Evolutionary conservation across 2,329 filamentous ascomycete species (phyloP), one percentile per base, ranked within the genome.

Genomic region (Hawksworthiomyces lignivorus): DNA sequence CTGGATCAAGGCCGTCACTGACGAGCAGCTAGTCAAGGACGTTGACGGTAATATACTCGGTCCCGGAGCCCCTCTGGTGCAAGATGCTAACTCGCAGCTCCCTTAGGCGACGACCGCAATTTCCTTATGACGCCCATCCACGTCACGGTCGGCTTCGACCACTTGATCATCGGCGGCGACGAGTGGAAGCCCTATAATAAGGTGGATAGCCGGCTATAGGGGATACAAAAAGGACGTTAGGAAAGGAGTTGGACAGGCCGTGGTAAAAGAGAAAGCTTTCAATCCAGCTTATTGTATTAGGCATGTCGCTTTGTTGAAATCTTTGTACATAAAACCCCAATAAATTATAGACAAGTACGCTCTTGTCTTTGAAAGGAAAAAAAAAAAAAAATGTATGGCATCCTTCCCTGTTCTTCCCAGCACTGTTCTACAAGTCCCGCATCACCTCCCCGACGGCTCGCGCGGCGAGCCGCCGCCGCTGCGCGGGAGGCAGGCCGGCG

Each of bases 381-480:
- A n/a, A n/a, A n/a, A n/a, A n/a, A n/a, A n/a, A n/a, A n/a, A n/a
- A n/a, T n/a, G n/a, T n/a, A n/a, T 26, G 24, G 24, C 24, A 12
- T 26, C 24, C 24, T 10, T 9, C 18, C 15, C 12, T 36, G 19
- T 11, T 18, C 19, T 4, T 29, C 29, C 18, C n/a, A 8, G 18
- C n/a, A 30, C 10, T 26, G 8, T 26, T 12, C 14, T 31, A 75
- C 22, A 79, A 47, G 36, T 78, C 72, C 52, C 69, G 74, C 77
- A 84, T 82, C 24, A 82, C 73, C 52, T 83, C 77, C 11, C 65
- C 68, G 3, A 83, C 76, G 0, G 77, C 77, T 51, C 72, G 72
- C 18, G 73, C 73, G 3, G 79, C 79, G 61, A 81, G 67, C 47
- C 67, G 69, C 56, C 69, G 75, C 50, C 76, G 68, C 60, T 83